A percentile compares a stretch with the other conserved stretches of the same genome.
Conservation (phyloP, 805 yeast genomes). For the Wickerhamomyces rabaulensis region DNA sequence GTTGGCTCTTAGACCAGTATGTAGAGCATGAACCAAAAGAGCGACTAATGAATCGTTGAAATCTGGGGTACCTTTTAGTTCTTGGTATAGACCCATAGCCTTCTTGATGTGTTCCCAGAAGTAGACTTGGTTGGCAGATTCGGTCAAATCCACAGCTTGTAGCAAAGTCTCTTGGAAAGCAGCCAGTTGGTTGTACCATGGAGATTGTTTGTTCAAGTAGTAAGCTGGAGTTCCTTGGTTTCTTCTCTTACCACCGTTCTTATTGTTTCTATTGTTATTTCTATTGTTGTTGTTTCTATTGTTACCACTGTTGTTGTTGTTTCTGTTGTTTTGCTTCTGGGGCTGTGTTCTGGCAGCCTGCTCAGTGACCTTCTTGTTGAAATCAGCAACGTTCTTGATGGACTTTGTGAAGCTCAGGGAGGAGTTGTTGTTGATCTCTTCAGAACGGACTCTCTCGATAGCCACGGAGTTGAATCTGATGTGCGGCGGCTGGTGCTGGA, state of each 20-base stretch:
- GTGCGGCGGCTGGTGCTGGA: slow-evolving; percentile 26
- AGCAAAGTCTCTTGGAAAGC: slow-evolving; percentile 49
- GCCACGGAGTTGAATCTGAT: slow-evolving; percentile 33
- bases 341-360: background rate
- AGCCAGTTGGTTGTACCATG: slow-evolving; percentile 43
- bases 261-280: slow-evolving; percentile 7
- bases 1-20: slow-evolving; percentile 52
- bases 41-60: slow-evolving; percentile 42
- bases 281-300: background rate
- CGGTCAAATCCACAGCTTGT: slow-evolving; percentile 27
- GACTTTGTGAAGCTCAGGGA: slow-evolving; percentile 21
- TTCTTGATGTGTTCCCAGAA: slow-evolving; percentile 50
- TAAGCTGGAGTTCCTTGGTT: slow-evolving; percentile 9
- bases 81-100: slow-evolving; percentile 46
- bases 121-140: slow-evolving; percentile 36
- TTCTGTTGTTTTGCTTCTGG: slow-evolving; percentile 1
- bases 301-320: background rate
- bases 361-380: slow-evolving; percentile 12
- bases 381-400: slow-evolving; percentile 25
- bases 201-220: slow-evolving; percentile 26
- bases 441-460: slow-evolving; percentile 25
- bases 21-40: slow-evolving; percentile 44
- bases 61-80: slow-evolving; percentile 41
- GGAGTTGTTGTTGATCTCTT: slow-evolving; percentile 16
- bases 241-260: slow-evolving; percentile 14